Conservation (phyloP, 306 rosid genomes). For the Vicia faba region DNA sequence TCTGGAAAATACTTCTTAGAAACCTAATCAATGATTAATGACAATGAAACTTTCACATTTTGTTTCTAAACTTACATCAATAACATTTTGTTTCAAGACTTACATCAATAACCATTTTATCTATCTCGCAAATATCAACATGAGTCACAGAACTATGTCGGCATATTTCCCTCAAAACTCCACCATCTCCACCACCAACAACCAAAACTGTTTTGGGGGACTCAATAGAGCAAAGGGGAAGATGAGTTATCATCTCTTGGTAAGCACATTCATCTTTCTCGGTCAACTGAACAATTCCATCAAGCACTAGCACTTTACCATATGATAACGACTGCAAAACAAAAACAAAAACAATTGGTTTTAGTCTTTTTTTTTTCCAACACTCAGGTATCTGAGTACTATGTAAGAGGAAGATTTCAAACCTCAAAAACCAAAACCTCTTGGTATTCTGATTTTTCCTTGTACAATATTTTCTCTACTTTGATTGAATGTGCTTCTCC, state of each 20-base stretch:
- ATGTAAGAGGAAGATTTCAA: constrained; percentile 36
- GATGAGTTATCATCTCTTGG: constrained; percentile 98
- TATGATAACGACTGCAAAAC: constrained; percentile 70
- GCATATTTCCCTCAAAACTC: constrained; percentile 88
- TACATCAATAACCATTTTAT: constrained; percentile 97
- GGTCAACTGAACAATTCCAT: constrained; percentile 93
- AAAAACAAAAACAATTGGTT: neutral
- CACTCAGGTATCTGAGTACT: too few relatives aligned
- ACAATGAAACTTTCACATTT: too few relatives aligned
- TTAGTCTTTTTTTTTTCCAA: constrained; percentile 29
- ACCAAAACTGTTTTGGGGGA: constrained; percentile 85
- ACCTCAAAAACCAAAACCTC: constrained; percentile 94
- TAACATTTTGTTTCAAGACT: too few relatives aligned
- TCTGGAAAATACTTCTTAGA: constrained; percentile 84
- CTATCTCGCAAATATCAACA: constrained; percentile 96
- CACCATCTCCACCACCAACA: constrained; percentile 99
- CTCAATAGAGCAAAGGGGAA: constrained; percentile 91
- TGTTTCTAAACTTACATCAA: too few relatives aligned
- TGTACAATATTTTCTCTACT: constrained; percentile 67
- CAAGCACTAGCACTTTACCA: constrained; percentile 96
- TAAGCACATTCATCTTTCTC: constrained; percentile 98
- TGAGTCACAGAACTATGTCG: constrained; percentile 83
- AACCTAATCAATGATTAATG: constrained; percentile 52
- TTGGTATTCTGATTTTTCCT: constrained; percentile 81
- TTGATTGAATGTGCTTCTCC: constrained; percentile 92